A percentile compares a stretch with the other conserved stretches of the same genome.
These are phyloP conservation scores for Corymbia calophylla DNA, from an alignment of 441 rosid genomes.

Conservation along the genomic window DNA sequence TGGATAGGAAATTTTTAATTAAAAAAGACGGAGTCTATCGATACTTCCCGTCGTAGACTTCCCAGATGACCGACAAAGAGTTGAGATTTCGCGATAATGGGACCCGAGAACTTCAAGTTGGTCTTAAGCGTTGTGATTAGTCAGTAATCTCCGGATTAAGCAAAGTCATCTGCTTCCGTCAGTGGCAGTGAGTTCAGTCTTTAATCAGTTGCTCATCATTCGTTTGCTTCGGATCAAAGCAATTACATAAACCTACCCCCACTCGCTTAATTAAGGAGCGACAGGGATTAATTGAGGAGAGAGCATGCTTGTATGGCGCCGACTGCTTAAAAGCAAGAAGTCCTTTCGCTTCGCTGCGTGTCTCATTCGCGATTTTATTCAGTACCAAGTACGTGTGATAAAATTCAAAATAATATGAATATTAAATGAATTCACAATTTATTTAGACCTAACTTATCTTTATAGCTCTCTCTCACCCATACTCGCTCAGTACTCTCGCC, in stretches of 20 bases:
- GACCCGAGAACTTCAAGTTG: background rate
- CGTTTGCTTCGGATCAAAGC: background rate
- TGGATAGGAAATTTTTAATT: background rate
- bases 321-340: background rate
- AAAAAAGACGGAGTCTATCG: background rate
- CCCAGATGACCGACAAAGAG: background rate
- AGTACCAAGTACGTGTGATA: too few species aligned
- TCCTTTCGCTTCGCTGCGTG: background rate
- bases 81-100: background rate
- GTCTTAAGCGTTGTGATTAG: background rate
- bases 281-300: background rate
- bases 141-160: background rate
- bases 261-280: background rate
- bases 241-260: background rate
- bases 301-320: background rate
- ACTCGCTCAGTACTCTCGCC: background rate
- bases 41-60: background rate
- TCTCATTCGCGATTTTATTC: background rate
- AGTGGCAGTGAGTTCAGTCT: background rate
- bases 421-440: too few species aligned
- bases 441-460: too few species aligned
- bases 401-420: too few species aligned
- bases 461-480: fast-evolving
- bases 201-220: background rate
- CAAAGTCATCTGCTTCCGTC: background rate